Percentiles rank a stretch among this genome's conserved stretches.
Conservation (phyloP, 768 basidiomycete species). For the Antrodiella citrinella region DNA sequence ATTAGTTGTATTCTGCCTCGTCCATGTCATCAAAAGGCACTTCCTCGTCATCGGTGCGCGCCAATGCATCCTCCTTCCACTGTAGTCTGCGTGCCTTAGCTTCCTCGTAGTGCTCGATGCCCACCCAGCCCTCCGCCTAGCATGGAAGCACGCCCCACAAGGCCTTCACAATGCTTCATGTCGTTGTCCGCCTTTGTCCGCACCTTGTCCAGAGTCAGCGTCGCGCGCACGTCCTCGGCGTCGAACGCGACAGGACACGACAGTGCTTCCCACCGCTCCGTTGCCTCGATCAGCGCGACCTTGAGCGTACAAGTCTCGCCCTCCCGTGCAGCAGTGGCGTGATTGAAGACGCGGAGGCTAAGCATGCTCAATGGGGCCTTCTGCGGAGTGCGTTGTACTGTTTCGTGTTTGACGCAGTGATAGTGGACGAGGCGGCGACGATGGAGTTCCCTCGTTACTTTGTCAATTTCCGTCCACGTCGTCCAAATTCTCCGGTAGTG, state of each 20-base stretch:
- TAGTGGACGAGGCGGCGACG: slow-evolving; percentile 18
- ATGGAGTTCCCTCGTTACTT: slow-evolving; percentile 12
- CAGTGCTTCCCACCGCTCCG: slow-evolving; percentile 14
- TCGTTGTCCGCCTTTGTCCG: slow-evolving; percentile 8
- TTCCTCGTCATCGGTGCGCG: slow-evolving; percentile 7
- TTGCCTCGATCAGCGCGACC: slow-evolving; percentile 16
- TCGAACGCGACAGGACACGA: slow-evolving; percentile 20
- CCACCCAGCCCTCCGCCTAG: slow-evolving; percentile 16
- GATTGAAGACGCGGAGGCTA: slow-evolving; percentile 12
- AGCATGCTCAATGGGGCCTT: slow-evolving; percentile 10
- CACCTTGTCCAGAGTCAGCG: slow-evolving; percentile 9
- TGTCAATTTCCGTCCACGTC: slow-evolving; percentile 13
- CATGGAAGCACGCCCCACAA: slow-evolving; percentile 12
- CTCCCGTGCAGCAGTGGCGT: slow-evolving; percentile 17
- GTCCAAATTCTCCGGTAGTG: slow-evolving; percentile 13
- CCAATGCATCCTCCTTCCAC: slow-evolving; percentile 15
- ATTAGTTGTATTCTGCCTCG: too few relatives aligned
- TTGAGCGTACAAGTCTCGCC: slow-evolving; percentile 17
- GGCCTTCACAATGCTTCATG: slow-evolving; percentile 4
- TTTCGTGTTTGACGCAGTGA: slow-evolving; percentile 18
- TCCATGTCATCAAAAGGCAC: slow-evolving; percentile 20
- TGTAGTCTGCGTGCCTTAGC: slow-evolving; percentile 9
- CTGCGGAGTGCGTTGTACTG: slow-evolving; percentile 14
- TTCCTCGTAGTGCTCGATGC: slow-evolving; percentile 16
- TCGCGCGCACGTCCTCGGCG: slow-evolving; percentile 14